Evolutionary conservation across 192 early-diverging fungal genomes (phyloP), one percentile per base, ranked within the genome.

Genomic region (Gamsiella multidivaricata): DNA sequence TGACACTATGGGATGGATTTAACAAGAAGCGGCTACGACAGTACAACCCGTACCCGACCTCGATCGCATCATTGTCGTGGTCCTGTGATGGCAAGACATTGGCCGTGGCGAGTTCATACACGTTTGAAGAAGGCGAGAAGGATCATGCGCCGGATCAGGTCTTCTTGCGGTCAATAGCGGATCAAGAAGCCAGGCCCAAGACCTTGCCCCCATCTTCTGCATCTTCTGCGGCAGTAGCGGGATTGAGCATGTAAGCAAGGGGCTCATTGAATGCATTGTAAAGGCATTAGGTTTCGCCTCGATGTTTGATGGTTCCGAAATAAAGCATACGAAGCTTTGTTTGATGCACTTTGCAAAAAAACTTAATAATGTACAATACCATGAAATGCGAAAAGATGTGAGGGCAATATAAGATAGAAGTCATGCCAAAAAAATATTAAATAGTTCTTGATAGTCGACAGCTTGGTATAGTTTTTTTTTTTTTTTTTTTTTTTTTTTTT

Each of bases 51-150:
- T 97, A 95, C 73, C 91, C 94, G 8, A 88, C 96, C 20, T 88
- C 91, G 26, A 87, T 99, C 50, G 80, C 96, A 2, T 84, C 91
- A 8, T 83, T 99, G 29, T 87, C 88, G 25, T 97, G 98, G 81
- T 93, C 86, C 52, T 85, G 85, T 17, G 90, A 94, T 67, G 97
- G 96, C 3, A 85, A 58, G 36, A 67, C 80, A 26, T 79, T 99
- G 59, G 96, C 97, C 14, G 82, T 98, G 37, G 96, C 96, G 0
- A 88, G 91, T 22, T 94, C 92, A 20, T 99, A 99, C 82, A 95
- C 95, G 2, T 99, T 89, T 80, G 97, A 99, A 51, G 94, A 97
- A 65, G 96, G 95, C 41, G 94, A 96, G 60, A 94, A 93, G 70
- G 91, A 93, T 54, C 93, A 94, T 80, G 85, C 93, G 31, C 86